Percentiles rank a stretch among this genome's conserved stretches.
Conservation (phyloP, 2,329 filamentous ascomycete genomes). For the Lasiodiplodia citricola region DNA sequence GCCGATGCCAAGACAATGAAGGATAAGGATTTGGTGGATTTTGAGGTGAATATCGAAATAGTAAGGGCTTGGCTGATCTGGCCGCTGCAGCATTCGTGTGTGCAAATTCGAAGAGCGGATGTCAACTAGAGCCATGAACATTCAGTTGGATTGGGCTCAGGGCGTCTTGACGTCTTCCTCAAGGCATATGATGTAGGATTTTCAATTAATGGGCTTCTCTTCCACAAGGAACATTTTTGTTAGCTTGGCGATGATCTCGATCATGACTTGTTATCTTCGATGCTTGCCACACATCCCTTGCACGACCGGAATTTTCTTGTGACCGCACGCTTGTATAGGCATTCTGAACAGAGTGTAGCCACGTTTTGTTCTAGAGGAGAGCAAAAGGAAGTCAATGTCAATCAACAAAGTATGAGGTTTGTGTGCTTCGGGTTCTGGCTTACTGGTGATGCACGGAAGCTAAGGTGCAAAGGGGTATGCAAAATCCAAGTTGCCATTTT, state of each 20-base stretch:
- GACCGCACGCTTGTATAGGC: background rate
- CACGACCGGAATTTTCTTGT: background rate
- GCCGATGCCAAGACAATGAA: background rate
- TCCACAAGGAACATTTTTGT: background rate
- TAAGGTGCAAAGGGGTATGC: too few relatives aligned
- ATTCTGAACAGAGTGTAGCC: background rate
- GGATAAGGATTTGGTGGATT: background rate
- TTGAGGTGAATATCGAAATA: background rate
- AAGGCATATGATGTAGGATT: background rate
- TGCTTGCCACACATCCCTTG: background rate
- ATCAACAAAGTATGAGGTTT: background rate
- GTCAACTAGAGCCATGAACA: background rate
- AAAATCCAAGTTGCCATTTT: too few relatives aligned
- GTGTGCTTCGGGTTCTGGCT: background rate
- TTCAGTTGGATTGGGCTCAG: background rate
- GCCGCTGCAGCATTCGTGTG: background rate
- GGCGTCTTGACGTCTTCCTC: background rate
- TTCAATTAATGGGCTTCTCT: background rate
- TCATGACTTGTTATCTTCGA: background rate
- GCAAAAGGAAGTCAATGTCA: background rate
- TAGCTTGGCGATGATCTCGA: background rate
- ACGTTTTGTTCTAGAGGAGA: background rate
- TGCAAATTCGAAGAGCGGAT: background rate
- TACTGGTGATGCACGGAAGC: background rate
- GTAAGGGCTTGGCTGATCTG: background rate